Base-by-base conservation (phyloP, 1,284 basidiomycete species). In the Rhodotorula sp. region DNA sequence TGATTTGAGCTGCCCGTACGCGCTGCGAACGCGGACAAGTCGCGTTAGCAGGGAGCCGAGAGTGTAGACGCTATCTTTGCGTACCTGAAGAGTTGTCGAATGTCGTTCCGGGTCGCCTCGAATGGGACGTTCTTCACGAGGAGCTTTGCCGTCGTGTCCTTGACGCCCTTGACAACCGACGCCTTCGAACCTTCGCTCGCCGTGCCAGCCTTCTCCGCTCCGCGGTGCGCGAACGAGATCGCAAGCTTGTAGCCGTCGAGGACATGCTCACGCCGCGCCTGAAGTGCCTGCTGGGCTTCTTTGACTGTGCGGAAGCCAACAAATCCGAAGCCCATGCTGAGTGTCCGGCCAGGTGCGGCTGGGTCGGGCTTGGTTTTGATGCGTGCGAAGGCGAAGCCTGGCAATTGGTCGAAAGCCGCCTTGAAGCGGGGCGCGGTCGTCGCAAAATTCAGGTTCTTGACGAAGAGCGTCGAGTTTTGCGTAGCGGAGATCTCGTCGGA, bases 111-210 rank as follows among this genome's bases (percentile, higher is more conserved):
- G 54, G 89, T 91, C 58, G 90, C 91, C 81, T 99, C 95, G 82
- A 99, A 99, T 28, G 95, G 94, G 70, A 98, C 84, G 78, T 99
- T 99, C 86, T 98, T 99, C 76, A 98, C 91, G 58, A 98, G 86
- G 83, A 98, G 87, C 85, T 94, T 94, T 72, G 91, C 90, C 2
- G 68, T 57, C 9, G 60, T 61, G 10, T 88, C 88, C 74, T 84
- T 84, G 20, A 78, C 78, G n/a, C 78, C 80, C 83, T 46, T 31
- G 22, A 20, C 28, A 8, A 40, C 24, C 91, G 22, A 82, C n/a
- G 26, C 44, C 37, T 30, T 59, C 56, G 31, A 5, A 26, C n/a
- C 9, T 0, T 22, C 26, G 30, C 59, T 20, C n/a, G 15, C 18
- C 31, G 24, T 31, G 31, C 24, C 31, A 11, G 28, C 16, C 40